Evolutionary conservation across 805 yeast genomes (phyloP), one percentile per base, ranked within the genome.

Genomic region (Hanseniaspora thailandica): DNA sequence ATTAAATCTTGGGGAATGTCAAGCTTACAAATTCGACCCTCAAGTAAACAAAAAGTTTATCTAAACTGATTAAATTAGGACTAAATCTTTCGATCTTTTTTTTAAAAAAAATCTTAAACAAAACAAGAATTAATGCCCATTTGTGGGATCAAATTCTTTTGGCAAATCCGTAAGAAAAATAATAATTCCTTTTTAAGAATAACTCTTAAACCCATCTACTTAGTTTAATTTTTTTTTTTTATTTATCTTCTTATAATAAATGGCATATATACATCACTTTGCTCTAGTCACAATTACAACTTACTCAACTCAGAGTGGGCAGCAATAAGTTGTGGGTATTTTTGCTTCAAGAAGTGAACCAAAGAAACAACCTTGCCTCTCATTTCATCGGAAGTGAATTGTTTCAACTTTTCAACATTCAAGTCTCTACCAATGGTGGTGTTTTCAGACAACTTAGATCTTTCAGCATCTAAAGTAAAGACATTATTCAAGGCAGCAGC

Each of bases 401-500:
- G 96, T 67, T 80, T 84, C 67, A 79, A 72, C 65, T 82, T 75
- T 59, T 84, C 90, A 63, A 82, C 74, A 68, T 81, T 80, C 66
- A 82, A 87, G 67, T 85, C 95, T 74, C 93, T 82, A 55, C 94
- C 95, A 62, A 86, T 71, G 26, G 95, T 85, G 54, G 87, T 79
- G 64, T 84, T 84, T 66, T 73, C 75, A 58, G 78, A 78, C 63
- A 84, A 71, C 65, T 78, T 81, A 57, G 80, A 76, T 65, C 82
- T 77, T 65, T 84, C 94, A 56, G 76, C 73, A 64, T 87, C 95
- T 66, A 84, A 83, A 52, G 76, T 67, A 66, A 87, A 86, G 23
- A 86, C 84, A 56, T 73, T 71, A 43, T 82, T 81, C 57, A 89
- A 81, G 33, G 85, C 71, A 55, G 76, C 81, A 52, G 86, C 76